A percentile compares a stretch with the other conserved stretches of the same genome.
Evolutionary conservation across 805 yeast species (phyloP).

Genomic region (Yarrowia alimentaria): DNA sequence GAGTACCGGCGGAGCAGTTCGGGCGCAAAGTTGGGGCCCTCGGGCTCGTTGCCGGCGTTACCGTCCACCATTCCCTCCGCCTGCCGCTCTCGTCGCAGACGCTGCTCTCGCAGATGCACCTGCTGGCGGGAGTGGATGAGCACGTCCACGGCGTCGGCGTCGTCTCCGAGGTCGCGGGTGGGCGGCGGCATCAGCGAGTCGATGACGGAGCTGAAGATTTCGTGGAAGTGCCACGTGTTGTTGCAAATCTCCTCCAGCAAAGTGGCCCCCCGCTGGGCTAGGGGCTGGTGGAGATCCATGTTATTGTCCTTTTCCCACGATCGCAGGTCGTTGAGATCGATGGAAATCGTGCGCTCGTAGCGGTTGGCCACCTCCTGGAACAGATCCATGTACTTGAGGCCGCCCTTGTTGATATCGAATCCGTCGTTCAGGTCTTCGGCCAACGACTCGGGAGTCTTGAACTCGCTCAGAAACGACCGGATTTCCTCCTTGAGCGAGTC

Average conservation of each 20-base stretch:
- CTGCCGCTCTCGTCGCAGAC: slow-evolving; percentile 34
- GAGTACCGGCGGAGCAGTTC: slow-evolving; percentile 82
- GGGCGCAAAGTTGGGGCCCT: slow-evolving; percentile 60
- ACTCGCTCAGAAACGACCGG: slow-evolving; percentile 66
- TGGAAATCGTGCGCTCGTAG: slow-evolving; percentile 60
- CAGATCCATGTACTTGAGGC: slow-evolving; percentile 63
- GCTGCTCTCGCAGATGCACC: slow-evolving; percentile 70
- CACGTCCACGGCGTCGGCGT: slow-evolving; percentile 90
- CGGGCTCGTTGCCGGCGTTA: slow-evolving; percentile 42
- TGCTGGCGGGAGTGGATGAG: slow-evolving; percentile 85
- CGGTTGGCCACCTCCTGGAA: slow-evolving; percentile 84
- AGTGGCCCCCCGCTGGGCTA: slow-evolving; percentile 35
- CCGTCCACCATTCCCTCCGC: slow-evolving; percentile 53
- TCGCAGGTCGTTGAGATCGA: slow-evolving; percentile 83
- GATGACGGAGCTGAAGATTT: slow-evolving; percentile 67
- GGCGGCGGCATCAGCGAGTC: slow-evolving; percentile 87
- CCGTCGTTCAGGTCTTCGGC: slow-evolving; percentile 35
- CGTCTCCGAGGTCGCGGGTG: slow-evolving; percentile 71
- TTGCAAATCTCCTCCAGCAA: slow-evolving; percentile 60
- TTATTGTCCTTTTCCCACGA: slow-evolving; percentile 55
- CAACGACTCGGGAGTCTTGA: slow-evolving; percentile 46
- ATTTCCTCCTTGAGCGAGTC: slow-evolving; percentile 57
- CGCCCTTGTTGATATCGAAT: slow-evolving; percentile 31
- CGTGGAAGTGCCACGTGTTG: slow-evolving; percentile 77
- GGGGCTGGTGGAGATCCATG: slow-evolving; percentile 37